These are phyloP conservation scores for Stachybotrys chlorohalonatus DNA, from an alignment of 2,329 filamentous ascomycete species.

Conservation along the genomic window DNA sequence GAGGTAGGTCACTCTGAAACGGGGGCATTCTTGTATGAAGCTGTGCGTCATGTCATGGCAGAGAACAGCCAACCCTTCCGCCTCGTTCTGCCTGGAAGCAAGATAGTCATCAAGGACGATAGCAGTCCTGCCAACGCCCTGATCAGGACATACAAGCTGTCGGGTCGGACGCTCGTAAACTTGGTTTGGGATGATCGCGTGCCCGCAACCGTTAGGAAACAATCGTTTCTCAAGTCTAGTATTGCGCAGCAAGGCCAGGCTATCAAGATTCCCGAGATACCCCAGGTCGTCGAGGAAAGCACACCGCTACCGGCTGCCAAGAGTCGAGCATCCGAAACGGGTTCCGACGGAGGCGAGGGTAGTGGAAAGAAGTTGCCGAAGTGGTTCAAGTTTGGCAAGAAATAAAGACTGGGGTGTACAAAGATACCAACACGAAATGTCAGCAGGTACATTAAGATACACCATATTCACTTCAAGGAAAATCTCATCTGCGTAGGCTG, in stretches of 20 bases:
- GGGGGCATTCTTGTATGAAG: constrained; percentile 62
- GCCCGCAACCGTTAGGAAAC: constrained; percentile 42
- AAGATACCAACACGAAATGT: neutral
- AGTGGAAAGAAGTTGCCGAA: constrained; percentile 48
- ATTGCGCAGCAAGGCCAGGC: constrained; percentile 55
- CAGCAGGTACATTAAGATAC: too few relatives aligned
- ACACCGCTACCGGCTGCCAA: constrained; percentile 9
- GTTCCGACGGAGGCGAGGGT: constrained; percentile 27
- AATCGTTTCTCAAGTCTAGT: constrained; percentile 47
- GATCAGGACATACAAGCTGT: constrained; percentile 65
- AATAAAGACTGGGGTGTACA: constrained; percentile 23
- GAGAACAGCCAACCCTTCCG: constrained; percentile 58
- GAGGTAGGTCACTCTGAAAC: constrained; percentile 61
- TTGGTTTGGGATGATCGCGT: constrained; percentile 64
- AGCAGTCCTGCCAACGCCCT: constrained; percentile 42
- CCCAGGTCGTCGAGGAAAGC: constrained; percentile 29
- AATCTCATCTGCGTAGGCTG: neutral
- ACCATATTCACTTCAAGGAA: neutral
- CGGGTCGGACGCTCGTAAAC: constrained; percentile 63
- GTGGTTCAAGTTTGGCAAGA: constrained; percentile 67
- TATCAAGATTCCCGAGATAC: constrained; percentile 54
- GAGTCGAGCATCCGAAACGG: constrained; percentile 22
- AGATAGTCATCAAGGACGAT: constrained; percentile 38
- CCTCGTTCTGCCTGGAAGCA: constrained; percentile 54
- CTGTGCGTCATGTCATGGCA: constrained; percentile 64